phyloP scores from a whole-genome alignment of 2,329 filamentous ascomycete species.

The Alternaria novae-zelandiae region DNA sequence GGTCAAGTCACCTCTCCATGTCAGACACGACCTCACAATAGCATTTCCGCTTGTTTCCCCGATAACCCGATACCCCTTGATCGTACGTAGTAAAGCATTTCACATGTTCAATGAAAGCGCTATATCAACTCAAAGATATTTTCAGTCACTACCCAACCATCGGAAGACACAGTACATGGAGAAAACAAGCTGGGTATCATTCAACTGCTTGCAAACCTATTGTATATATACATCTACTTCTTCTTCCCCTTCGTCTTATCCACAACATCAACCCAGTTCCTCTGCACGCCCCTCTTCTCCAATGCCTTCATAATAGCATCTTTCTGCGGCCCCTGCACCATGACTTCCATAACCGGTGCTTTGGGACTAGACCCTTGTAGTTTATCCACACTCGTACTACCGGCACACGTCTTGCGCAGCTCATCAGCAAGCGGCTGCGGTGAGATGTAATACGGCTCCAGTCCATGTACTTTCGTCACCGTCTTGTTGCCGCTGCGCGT shows the following conservation, averaged over 20 bases:
- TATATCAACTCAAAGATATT: background rate
- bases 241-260: conserved; percentile 74
- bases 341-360: conserved; percentile 69
- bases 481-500: conserved; percentile 71
- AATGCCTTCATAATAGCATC: conserved; percentile 66
- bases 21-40: background rate
- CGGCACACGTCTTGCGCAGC: conserved; percentile 70
- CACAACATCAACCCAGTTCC: conserved; percentile 67
- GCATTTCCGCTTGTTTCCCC: background rate
- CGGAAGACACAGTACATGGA: background rate
- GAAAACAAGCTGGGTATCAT: conserved; percentile 12
- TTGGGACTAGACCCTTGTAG: conserved; percentile 65
- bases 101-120: background rate
- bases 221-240: conserved; percentile 23
- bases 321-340: conserved; percentile 71
- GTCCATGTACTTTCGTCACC: conserved; percentile 66
- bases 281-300: conserved; percentile 63
- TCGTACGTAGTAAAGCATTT: background rate
- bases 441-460: conserved; percentile 68
- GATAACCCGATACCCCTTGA: background rate
- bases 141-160: background rate
- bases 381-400: conserved; percentile 69
- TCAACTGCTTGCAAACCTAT: background rate
- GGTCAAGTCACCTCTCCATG: background rate
- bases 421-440: conserved; percentile 68